Conservation (phyloP, 2,329 filamentous ascomycete species). For the Bipolaris sorokiniana region DNA sequence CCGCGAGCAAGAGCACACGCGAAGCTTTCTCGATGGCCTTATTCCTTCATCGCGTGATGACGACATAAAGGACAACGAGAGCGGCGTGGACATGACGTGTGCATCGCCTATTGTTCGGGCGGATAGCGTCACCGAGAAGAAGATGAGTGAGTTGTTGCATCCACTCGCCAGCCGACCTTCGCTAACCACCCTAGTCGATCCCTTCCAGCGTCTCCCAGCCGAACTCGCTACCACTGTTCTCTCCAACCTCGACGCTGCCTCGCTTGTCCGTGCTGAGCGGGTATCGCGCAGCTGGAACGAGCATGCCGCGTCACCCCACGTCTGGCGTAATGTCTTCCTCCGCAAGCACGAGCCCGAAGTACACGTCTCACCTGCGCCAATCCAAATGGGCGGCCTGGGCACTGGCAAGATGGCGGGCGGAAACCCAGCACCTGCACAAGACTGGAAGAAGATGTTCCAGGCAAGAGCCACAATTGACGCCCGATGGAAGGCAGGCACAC, state of each 20-base stretch:
- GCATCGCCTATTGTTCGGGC: constrained; percentile 40
- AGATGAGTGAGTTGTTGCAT: constrained; percentile 39
- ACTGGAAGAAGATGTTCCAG: constrained; percentile 87
- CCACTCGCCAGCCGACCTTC: neutral
- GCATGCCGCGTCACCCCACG: constrained; percentile 62
- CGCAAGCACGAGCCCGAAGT: constrained; percentile 58
- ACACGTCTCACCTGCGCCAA: constrained; percentile 53
- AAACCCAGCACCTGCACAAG: constrained; percentile 60
- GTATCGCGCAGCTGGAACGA: constrained; percentile 65
- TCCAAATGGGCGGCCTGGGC: constrained; percentile 60
- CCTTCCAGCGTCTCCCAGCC: constrained; percentile 60
- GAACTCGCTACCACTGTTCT: constrained; percentile 66
- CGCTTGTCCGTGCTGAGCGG: constrained; percentile 61
- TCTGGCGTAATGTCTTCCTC: constrained; percentile 69
- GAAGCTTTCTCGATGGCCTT: constrained; percentile 40
- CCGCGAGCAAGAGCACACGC: constrained; percentile 43
- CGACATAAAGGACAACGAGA: constrained; percentile 47
- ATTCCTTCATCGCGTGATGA: constrained; percentile 23
- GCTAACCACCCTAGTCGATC: constrained; percentile 53
- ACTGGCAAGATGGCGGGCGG: constrained; percentile 58
- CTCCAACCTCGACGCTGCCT: constrained; percentile 63
- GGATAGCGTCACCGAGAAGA: constrained; percentile 44
- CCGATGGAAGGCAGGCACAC: constrained; percentile 80
- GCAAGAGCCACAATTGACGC: constrained; percentile 76
- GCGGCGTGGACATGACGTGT: constrained; percentile 48